Evolutionary conservation across 2,329 filamentous ascomycete genomes (phyloP).

Genomic region (Pyrenophora graminea): DNA sequence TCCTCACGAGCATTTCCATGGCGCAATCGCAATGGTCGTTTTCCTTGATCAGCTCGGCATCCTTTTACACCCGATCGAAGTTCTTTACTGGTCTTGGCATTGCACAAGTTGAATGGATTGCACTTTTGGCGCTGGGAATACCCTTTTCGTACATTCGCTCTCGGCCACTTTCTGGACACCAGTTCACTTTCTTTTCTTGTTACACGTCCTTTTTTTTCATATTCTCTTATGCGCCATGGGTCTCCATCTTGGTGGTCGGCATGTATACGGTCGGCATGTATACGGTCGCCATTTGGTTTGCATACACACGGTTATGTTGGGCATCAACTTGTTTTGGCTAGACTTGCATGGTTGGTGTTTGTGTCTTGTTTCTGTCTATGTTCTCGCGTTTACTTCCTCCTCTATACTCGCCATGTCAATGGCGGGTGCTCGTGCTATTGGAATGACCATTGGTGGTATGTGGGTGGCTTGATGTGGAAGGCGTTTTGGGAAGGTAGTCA

Average conservation of each 20-base stretch:
- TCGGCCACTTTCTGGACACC: background rate
- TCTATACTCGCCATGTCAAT: conserved; percentile 4
- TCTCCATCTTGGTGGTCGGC: background rate
- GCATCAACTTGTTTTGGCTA: conserved; percentile 3
- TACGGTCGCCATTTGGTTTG: conserved; percentile 2
- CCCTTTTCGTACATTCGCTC: conserved; percentile 3
- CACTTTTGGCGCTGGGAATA: conserved; percentile 16
- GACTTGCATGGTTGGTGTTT: conserved; percentile 16
- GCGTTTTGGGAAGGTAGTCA: conserved; percentile 8
- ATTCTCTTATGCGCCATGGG: background rate
- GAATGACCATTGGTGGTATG: conserved; percentile 14
- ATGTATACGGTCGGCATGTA: conserved; percentile 7
- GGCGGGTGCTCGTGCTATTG: conserved; percentile 6
- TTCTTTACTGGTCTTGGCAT: background rate
- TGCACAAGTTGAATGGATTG: conserved; percentile 10
- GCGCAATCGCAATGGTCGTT: background rate
- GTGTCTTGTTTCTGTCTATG: background rate
- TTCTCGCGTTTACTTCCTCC: background rate
- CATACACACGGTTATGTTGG: conserved; percentile 6
- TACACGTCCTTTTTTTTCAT: background rate
- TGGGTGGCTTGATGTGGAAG: conserved; percentile 10
- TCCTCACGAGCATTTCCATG: background rate
- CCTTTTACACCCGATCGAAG: background rate
- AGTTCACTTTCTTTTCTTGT: background rate
- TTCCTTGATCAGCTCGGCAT: background rate